Conservation (phyloP, 441 rosid species). For the Dalechampia spathulata region DNA sequence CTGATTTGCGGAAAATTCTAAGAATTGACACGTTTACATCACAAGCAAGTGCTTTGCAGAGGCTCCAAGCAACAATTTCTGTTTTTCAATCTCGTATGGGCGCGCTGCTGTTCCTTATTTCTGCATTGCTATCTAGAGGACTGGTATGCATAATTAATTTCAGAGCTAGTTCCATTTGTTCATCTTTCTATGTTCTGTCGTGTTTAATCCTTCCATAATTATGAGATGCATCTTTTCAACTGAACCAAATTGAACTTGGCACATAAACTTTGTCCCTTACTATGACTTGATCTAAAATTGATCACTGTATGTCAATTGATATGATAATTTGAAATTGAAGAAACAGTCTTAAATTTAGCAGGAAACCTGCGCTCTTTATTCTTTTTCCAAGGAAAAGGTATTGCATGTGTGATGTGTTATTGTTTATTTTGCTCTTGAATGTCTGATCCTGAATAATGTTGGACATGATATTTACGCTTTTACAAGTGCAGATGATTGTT, state of each 20-base stretch:
- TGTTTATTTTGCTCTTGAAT: background rate
- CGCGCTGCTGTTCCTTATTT: slow-evolving; percentile 83
- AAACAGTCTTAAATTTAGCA: background rate
- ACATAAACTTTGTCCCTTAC: too few species aligned
- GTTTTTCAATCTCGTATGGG: slow-evolving; percentile 93
- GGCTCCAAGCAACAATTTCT: slow-evolving; percentile 54
- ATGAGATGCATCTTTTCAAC: background rate
- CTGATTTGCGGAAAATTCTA: slow-evolving; percentile 68
- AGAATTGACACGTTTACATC: slow-evolving; percentile 55
- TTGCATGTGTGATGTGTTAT: background rate
- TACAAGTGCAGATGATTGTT: background rate
- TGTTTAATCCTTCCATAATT: background rate
- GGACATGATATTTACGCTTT: background rate
- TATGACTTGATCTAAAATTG: too few species aligned
- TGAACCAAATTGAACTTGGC: slow-evolving; percentile 12
- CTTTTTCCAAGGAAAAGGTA: background rate
- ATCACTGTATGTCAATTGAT: background rate
- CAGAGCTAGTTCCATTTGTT: background rate
- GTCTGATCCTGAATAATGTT: background rate
- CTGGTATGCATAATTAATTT: slow-evolving; percentile 50
- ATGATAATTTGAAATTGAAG: background rate
- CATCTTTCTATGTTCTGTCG: background rate
- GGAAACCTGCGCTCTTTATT: too few species aligned
- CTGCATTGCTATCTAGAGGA: slow-evolving; percentile 93
- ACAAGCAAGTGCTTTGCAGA: slow-evolving; percentile 42